Percentiles rank a stretch among this genome's conserved stretches.
Conservation (phyloP, 116 monocot genomes). For the Thalassia testudinum region DNA sequence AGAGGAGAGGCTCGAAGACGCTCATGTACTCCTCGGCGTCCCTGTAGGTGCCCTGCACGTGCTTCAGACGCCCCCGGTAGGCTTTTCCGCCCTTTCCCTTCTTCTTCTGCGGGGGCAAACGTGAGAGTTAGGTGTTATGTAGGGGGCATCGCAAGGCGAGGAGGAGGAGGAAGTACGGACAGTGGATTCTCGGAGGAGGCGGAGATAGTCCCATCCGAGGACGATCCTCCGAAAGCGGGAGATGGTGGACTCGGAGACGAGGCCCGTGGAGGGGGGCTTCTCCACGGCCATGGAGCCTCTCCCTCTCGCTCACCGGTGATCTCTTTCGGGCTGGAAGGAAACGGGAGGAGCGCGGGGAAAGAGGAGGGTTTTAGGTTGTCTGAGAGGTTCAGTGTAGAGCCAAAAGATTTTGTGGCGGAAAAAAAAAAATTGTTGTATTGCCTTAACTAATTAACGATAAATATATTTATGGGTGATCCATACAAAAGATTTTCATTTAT, state of each 20-base stretch:
- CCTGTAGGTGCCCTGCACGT: slow-evolving; percentile 48
- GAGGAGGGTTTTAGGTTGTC: no score
- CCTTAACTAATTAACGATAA: no score
- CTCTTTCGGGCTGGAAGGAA: no score
- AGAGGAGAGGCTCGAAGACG: slow-evolving; percentile 82
- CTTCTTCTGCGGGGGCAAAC: slow-evolving; percentile 13
- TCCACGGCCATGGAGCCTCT: slow-evolving; percentile 18
- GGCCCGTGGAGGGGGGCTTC: background rate
- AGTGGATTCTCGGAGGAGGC: slow-evolving; percentile 55
- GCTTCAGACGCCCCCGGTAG: slow-evolving; percentile 14
- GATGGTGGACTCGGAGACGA: slow-evolving; percentile 5
- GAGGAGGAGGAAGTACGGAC: slow-evolving; percentile 16
- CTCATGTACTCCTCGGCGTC: slow-evolving; percentile 66
- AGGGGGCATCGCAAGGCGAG: background rate
- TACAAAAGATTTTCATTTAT: no score
- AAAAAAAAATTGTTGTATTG: no score
- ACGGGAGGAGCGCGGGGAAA: no score
- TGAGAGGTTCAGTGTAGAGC: no score
- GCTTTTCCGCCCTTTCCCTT: slow-evolving; percentile 9
- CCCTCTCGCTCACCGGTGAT: no score
- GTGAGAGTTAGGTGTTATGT: background rate
- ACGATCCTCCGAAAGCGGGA: slow-evolving; percentile 64
- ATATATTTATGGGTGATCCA: no score
- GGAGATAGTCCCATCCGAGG: slow-evolving; percentile 89
- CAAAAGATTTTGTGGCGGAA: no score